These are phyloP conservation scores for Suhomyces guaymorum DNA, from an alignment of 1,139 yeast species.

Conservation along the genomic window DNA sequence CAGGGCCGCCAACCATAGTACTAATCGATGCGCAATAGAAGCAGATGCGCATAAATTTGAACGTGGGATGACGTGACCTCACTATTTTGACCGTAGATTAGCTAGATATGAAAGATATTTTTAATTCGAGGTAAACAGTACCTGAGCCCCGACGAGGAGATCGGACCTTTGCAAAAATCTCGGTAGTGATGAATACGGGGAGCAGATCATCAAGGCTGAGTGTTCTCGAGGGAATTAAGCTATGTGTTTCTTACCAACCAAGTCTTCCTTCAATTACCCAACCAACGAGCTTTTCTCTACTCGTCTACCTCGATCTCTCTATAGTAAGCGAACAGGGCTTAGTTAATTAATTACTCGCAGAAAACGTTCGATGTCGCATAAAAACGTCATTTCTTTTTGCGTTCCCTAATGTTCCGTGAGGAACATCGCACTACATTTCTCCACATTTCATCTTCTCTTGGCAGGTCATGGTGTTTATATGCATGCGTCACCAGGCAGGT, in stretches of 20 bases:
- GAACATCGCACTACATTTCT: not conserved
- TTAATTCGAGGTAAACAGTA: not conserved
- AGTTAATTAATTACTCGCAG: not conserved
- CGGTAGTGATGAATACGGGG: not conserved
- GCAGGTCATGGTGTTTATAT: not conserved
- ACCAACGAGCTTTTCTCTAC: too few relatives aligned
- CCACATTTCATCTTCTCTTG: not conserved
- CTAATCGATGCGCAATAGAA: too few relatives aligned
- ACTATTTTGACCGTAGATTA: too few relatives aligned
- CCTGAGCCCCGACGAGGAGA: not conserved
- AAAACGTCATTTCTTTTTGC: constrained; percentile 1
- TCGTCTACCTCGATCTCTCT: too few relatives aligned
- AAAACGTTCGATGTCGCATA: not conserved
- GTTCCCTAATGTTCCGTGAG: not conserved
- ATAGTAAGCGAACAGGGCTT: too few relatives aligned
- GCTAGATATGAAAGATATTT: too few relatives aligned
- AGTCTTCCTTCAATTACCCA: too few relatives aligned
- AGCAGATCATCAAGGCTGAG: not conserved
- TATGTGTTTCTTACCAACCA: too few relatives aligned
- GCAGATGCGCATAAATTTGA: not conserved
- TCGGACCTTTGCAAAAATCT: not conserved
- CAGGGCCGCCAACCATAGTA: too few relatives aligned
- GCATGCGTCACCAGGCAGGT: not conserved
- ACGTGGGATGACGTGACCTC: not conserved
- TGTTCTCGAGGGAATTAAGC: too few relatives aligned